Evolutionary conservation across 208 protist genomes (phyloP).

Genomic region (Spongospora subterranea): DNA sequence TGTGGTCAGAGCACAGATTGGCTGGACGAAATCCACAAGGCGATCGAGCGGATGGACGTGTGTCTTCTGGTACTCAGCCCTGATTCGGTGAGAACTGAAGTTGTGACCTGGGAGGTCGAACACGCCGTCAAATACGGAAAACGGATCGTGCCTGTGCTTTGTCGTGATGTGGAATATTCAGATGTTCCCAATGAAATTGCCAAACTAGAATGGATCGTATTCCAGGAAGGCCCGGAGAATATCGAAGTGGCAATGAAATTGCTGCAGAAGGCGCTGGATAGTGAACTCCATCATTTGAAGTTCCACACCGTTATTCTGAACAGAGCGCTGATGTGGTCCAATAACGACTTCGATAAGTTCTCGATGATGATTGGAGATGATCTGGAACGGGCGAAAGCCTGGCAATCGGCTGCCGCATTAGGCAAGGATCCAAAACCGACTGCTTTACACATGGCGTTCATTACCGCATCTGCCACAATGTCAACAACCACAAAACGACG

Average conservation of each 20-base stretch:
- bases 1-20: conserved; percentile 21
- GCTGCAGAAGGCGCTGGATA: conserved; percentile 33
- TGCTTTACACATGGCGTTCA: conserved; percentile 33
- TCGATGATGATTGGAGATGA: conserved; percentile 31
- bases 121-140: conserved; percentile 59
- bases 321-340: conserved; percentile 25
- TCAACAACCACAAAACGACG: not conserved
- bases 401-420: conserved; percentile 5
- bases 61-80: conserved; percentile 55
- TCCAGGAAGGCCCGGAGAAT: conserved; percentile 49
- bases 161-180: not conserved
- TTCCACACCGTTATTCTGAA: conserved; percentile 43
- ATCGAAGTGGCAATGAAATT: conserved; percentile 47
- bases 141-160: conserved; percentile 53
- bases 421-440: conserved; percentile 45
- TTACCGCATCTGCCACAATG: conserved; percentile 25
- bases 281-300: conserved; percentile 44
- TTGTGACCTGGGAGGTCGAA: conserved; percentile 51
- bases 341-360: conserved; percentile 54
- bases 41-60: conserved; percentile 48
- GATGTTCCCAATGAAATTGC: conserved; percentile 17
- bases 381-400: conserved; percentile 21
- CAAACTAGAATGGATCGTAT: conserved; percentile 59
- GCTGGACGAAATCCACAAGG: conserved; percentile 42
- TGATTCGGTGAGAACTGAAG: conserved; percentile 31